Conservation (phyloP, 176 grass and related monocot species). For the Chrysopogon serrulatus region DNA sequence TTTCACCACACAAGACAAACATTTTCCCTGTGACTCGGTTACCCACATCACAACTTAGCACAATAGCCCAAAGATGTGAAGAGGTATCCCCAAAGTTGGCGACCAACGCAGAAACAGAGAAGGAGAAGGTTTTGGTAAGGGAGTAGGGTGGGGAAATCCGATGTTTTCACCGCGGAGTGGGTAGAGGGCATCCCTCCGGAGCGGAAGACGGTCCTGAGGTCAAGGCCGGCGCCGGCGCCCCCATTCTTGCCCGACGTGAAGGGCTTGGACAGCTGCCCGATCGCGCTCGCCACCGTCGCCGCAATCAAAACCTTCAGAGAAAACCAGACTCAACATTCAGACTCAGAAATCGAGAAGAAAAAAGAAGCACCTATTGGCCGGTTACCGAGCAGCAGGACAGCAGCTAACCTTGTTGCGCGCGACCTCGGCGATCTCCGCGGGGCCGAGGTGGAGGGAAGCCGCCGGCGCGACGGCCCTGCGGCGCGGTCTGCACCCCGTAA, state of each 20-base stretch:
- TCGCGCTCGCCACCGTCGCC: constrained; percentile 34
- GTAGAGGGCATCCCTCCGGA: constrained; percentile 94
- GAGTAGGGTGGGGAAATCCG: neutral
- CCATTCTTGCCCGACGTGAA: constrained; percentile 47
- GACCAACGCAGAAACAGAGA: neutral
- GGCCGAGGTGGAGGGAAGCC: constrained; percentile 33
- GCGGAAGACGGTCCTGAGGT: constrained; percentile 43
- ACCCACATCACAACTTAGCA: neutral
- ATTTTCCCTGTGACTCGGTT: neutral
- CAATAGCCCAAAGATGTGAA: neutral
- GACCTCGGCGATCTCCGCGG: constrained; percentile 53
- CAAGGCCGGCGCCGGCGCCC: constrained; percentile 27
- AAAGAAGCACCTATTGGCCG: neutral
- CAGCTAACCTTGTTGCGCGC: constrained; percentile 65
- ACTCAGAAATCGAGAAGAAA: too few species aligned
- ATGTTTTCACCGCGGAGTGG: constrained; percentile 68
- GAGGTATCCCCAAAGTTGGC: neutral
- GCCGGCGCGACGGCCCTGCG: neutral
- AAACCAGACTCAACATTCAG: neutral
- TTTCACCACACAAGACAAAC: neutral
- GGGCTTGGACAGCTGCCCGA: constrained; percentile 80
- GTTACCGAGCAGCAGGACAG: neutral
- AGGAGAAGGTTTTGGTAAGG: neutral
- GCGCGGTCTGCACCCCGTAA: neutral
- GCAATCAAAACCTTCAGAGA: constrained; percentile 71